Evolutionary conservation across 257 asterid genomes (phyloP), one percentile per base, ranked within the genome.

Genomic region (Leonotis leonurus): DNA sequence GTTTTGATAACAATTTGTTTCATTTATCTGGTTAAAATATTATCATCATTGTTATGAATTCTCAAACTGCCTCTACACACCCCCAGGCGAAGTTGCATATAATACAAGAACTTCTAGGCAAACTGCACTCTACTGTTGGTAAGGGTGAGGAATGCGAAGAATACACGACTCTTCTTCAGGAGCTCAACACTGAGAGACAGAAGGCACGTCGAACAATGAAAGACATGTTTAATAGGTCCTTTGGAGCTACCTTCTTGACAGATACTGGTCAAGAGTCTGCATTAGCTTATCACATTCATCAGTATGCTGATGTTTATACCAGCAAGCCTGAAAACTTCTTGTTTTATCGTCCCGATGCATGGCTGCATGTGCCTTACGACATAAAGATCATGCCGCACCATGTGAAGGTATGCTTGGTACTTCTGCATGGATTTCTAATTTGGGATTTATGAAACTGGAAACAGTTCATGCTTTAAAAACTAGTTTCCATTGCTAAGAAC

Each of bases 331-430:
- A 93, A 51, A 93, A 93, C 83, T 89, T 93, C 46, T 61, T 87
- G 80, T 85, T 79, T 75, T 80, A 89, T 74, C 95, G 85, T 6
- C 86, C 90, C 0, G 91, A 87, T 69, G 97, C 96, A 60, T 93
- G 99, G 99, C 86, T 93, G 76, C 99, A 89, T 30, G 97, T 84
- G 45, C 97, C 99, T 46, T 89, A 74, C 3, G 97, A 93, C 70
- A 79, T 89, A 56, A 93, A 93, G 77, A 87, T 93, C 78, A 81
- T 93, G 99, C 99, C 99, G 11, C 99, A 93, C 79, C 97, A 93
- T 20, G 80, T 93, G 57, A 93, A 83, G 96, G 99, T 93, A 84
- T 43, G 9, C 63, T 49, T 69, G 0, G 39, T 48, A 44, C 69
- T 27, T 50, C 43, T 27, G 56, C 49, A 32, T 13, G 21, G 6